These are phyloP conservation scores for Carex myosuroides DNA, from an alignment of 176 grass and related monocot species.

Conservation along the genomic window DNA sequence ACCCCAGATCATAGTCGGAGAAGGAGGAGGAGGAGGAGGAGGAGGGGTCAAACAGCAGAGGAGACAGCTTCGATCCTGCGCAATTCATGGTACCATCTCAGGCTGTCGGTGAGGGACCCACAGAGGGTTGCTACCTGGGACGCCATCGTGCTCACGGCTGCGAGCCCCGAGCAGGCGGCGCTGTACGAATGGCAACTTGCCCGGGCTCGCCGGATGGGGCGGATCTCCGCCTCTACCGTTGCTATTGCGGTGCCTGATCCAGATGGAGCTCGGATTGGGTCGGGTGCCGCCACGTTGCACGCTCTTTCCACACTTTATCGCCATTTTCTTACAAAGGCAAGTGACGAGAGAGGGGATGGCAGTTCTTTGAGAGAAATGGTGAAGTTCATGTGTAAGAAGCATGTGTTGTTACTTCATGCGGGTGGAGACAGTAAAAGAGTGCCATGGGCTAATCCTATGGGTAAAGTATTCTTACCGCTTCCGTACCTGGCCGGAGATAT, in stretches of 20 bases:
- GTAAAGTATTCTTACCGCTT: slow-evolving; percentile 80
- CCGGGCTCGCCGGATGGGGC: slow-evolving; percentile 47
- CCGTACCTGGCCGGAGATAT: slow-evolving; percentile 68
- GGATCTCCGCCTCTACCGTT: slow-evolving; percentile 54
- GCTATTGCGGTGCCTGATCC: slow-evolving; percentile 75
- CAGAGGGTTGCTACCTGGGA: slow-evolving; percentile 72
- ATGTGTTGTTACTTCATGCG: slow-evolving; percentile 81
- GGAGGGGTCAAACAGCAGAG: slow-evolving; percentile 38
- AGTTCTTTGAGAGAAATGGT: slow-evolving; percentile 10
- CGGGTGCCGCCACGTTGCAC: slow-evolving; percentile 88
- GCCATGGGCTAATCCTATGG: slow-evolving; percentile 94
- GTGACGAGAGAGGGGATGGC: slow-evolving; percentile 25
- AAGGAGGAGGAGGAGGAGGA: not conserved
- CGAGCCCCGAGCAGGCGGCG: slow-evolving; percentile 72
- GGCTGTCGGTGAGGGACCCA: slow-evolving; percentile 66
- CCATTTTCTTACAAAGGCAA: slow-evolving; percentile 44
- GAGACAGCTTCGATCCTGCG: slow-evolving; percentile 56
- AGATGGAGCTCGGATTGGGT: slow-evolving; percentile 82
- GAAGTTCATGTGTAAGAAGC: slow-evolving; percentile 45
- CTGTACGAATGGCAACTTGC: slow-evolving; percentile 76
- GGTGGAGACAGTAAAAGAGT: slow-evolving; percentile 95
- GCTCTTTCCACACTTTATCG: slow-evolving; percentile 47
- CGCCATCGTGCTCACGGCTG: slow-evolving; percentile 68
- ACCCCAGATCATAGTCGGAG: not conserved
- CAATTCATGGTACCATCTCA: slow-evolving; percentile 73